phyloP scores from a whole-genome alignment of 2,329 filamentous ascomycete species.

The Elsinoe australis region DNA sequence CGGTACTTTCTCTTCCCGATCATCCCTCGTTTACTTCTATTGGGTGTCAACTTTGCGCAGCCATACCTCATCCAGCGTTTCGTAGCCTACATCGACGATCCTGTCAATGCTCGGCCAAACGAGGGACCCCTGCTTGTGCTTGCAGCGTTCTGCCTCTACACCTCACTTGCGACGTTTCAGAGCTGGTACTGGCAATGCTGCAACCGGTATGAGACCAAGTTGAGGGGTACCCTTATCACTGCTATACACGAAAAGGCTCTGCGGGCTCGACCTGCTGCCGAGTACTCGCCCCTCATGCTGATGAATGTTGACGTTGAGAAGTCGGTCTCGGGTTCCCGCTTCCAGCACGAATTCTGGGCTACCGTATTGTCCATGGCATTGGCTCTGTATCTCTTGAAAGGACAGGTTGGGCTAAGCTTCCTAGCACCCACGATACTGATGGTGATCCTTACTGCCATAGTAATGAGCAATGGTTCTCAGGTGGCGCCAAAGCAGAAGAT shows the following conservation, averaged over 20 bases:
- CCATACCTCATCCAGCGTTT: constrained; percentile 26
- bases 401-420: constrained; percentile 24
- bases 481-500: constrained; percentile 22
- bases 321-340: constrained; percentile 21
- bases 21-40: constrained; percentile 23
- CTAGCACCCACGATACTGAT: constrained; percentile 24
- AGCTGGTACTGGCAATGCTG: constrained; percentile 26
- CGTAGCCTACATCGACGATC: constrained; percentile 23
- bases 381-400: constrained; percentile 26
- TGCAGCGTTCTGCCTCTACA: constrained; percentile 26
- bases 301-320: constrained; percentile 31
- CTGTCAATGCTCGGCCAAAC: constrained; percentile 19
- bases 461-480: constrained; percentile 20
- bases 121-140: constrained; percentile 25
- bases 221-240: constrained; percentile 25
- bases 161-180: constrained; percentile 23
- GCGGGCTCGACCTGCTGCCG: constrained; percentile 19
- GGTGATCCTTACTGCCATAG: constrained; percentile 19
- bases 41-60: constrained; percentile 24
- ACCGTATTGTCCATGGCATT: constrained; percentile 21
- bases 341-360: constrained; percentile 27
- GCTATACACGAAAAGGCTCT: constrained; percentile 26
- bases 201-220: constrained; percentile 24
- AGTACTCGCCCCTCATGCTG: constrained; percentile 24
- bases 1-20: constrained; percentile 24